Base-by-base conservation (phyloP, 164 flowering plant genomes). In the Nymphaea colorata region DNA sequence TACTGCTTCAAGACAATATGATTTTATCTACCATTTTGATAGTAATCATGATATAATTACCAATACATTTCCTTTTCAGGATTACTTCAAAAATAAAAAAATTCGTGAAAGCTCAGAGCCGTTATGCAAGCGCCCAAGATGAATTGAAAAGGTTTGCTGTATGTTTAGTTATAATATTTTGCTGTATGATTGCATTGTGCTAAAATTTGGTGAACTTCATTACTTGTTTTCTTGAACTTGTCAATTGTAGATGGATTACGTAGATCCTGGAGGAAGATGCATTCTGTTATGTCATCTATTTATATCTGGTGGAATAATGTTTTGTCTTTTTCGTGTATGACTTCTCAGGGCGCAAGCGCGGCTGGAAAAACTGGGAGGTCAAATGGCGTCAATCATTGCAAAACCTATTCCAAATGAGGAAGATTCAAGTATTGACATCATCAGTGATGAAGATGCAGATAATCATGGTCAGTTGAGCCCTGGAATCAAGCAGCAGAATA, bases 281-380 rank as follows among this genome's bases (percentile, higher is more conserved):
- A 8, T 55, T 55, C 59, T 55, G 10, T 15, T 55, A 55, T 8
- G 16, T 8, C 10, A 55, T 8, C 12, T 8, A 55, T 8, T 55
- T 15, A 2, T 8, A 55, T 55, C 16, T 55, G 10, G 59, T 55
- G 10, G 12, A 55, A 55, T 8, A 55, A 15, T 55, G 1, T 55
- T 8, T 55, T 15, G 16, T 15, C 1, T 55, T 55, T 8, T 1
- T 55, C 59, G 59, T 15, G 16, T 25, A 25, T 25, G 36, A 25
- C 36, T 25, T 25, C 36, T 25, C 64, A 62, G 64, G 64, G 36
- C 64, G 1, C 64, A 62, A 62, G 64, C 64, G 8, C 64, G 64
- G 8, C 25, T 62, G n/a, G n/a, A 62, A 25, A 62, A 25, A 6
- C 18, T 62, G 18, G 36, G 64, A 14, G 64, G 18, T 18, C 64